Evolutionary conservation across 257 asterid species (phyloP), one percentile per base, ranked within the genome.

Genomic region (Agastache rugosa): DNA sequence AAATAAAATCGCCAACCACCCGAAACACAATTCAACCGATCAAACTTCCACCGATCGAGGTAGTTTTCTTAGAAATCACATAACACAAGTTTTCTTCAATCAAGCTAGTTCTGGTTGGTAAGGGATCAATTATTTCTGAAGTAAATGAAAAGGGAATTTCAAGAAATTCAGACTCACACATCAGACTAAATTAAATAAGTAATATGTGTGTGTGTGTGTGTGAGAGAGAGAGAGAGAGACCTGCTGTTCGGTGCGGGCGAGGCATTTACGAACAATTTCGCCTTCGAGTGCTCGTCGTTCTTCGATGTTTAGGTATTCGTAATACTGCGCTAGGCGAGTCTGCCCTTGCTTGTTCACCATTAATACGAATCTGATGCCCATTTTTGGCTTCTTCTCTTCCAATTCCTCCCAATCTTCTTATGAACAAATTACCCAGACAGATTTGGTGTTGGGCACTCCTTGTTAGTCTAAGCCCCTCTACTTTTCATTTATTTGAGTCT

Each of bases 321-420:
- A 94, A 79, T 94, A 92, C 82, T 92, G 99, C 4, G 99, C 99
- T 29, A 94, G 80, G 60, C 99, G 94, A 34, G 99, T 94, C 83
- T 94, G 99, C 5, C 98, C 99, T 79, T 95, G 99, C 86, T 95
- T 95, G 89, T 92, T 95, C 86, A 95, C 99, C 99, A 95, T 92
- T 60, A 95, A 42, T 29, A 95, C 87, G 86, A 95, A 95, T 88
- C 99, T 81, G 67, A 95, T 95, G 39, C 98, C 99, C 98, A 95
- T 94, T 25, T 22, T 54, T 31, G 12, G 55, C 67, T 12, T 9
- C 66, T 56, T 15, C 53, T 22, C 70, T 27, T 42, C 68, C 72
- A 67, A 67, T 23, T 31, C 8, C 74, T 78, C 8, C 62, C 59
- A 67, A 77, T 70, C 67, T n/a, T 70, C 62, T n/a, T 7, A 16